Conservation (phyloP, 129 eudicot species). For the Solidago caesia region DNA sequence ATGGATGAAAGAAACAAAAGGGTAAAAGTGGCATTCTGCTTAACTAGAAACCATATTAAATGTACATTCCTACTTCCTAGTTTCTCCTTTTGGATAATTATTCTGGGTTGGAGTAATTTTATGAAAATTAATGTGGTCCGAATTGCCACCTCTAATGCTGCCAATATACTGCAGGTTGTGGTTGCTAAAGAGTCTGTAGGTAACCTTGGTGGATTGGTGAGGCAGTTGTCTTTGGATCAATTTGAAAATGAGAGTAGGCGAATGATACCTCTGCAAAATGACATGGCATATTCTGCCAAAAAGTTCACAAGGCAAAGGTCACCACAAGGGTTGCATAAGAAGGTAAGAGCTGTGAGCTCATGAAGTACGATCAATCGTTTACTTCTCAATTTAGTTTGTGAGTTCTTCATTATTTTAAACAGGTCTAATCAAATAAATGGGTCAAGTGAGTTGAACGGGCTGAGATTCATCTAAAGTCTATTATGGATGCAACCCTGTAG, state of each 20-base stretch:
- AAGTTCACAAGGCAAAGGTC: conserved; percentile 74
- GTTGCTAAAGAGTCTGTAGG: conserved; percentile 97
- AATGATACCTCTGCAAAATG: conserved; percentile 77
- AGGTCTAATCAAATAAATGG: too few relatives aligned
- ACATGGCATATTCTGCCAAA: conserved; percentile 61
- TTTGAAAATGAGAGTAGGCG: conserved; percentile 98
- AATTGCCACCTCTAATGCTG: not conserved
- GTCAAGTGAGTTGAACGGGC: too few relatives aligned
- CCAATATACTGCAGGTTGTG: conserved; percentile 64
- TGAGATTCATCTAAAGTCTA: too few relatives aligned
- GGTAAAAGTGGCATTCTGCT: too few relatives aligned
- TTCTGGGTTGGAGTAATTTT: too few relatives aligned
- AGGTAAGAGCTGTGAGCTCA: conserved; percentile 46
- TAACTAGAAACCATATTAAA: too few relatives aligned
- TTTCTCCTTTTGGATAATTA: too few relatives aligned
- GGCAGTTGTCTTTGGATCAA: conserved; percentile 93
- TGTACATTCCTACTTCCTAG: too few relatives aligned
- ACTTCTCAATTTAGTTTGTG: too few relatives aligned
- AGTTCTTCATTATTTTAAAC: too few relatives aligned
- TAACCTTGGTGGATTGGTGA: conserved; percentile 89
- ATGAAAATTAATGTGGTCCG: not conserved
- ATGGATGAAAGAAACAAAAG: not conserved
- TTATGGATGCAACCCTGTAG: too few relatives aligned
- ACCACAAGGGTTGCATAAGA: conserved; percentile 96
- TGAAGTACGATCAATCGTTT: not conserved